phyloP scores from a whole-genome alignment of 2,329 filamentous ascomycete genomes.

The Beauveria asiatica region DNA sequence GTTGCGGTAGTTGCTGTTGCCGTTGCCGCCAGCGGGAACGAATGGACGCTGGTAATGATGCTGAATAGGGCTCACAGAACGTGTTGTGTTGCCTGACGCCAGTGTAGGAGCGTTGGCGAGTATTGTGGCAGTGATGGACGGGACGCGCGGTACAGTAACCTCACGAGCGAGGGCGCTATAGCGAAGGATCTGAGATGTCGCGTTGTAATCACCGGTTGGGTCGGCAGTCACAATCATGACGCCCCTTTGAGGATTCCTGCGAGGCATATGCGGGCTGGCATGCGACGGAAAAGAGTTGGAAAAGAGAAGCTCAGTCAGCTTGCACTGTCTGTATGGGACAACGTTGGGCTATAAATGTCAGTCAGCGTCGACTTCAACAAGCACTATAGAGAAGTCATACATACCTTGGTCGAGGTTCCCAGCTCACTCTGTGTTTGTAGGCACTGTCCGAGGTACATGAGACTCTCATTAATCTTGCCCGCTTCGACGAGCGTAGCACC shows the following conservation, averaged over 20 bases:
- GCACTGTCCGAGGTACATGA: slow-evolving; percentile 98
- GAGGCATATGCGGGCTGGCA: slow-evolving; percentile 27
- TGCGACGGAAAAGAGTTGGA: slow-evolving; percentile 76
- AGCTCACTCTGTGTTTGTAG: slow-evolving; percentile 88
- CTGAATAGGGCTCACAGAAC: slow-evolving; percentile 22
- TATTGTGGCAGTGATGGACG: slow-evolving; percentile 71
- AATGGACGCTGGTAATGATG: slow-evolving; percentile 30
- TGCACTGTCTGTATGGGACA: slow-evolving; percentile 75
- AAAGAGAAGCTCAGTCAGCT: slow-evolving; percentile 75
- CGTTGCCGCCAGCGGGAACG: slow-evolving; percentile 27
- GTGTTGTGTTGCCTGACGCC: slow-evolving; percentile 15
- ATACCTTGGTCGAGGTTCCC: slow-evolving; percentile 63
- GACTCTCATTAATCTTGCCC: slow-evolving; percentile 94
- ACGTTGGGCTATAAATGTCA: slow-evolving; percentile 49
- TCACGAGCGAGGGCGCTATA: slow-evolving; percentile 91
- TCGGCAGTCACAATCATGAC: slow-evolving; percentile 97
- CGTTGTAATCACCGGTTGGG: slow-evolving; percentile 87
- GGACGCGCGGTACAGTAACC: slow-evolving; percentile 82
- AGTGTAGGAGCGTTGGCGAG: slow-evolving; percentile 27
- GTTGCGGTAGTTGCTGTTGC: slow-evolving; percentile 26
- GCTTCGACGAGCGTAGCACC: slow-evolving; percentile 89
- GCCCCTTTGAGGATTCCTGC: slow-evolving; percentile 70
- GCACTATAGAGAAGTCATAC: slow-evolving; percentile 27
- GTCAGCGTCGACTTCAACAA: slow-evolving; percentile 11
- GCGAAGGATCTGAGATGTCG: slow-evolving; percentile 88